phyloP scores from a whole-genome alignment of 257 asterid genomes.

The Coffea canephora region DNA sequence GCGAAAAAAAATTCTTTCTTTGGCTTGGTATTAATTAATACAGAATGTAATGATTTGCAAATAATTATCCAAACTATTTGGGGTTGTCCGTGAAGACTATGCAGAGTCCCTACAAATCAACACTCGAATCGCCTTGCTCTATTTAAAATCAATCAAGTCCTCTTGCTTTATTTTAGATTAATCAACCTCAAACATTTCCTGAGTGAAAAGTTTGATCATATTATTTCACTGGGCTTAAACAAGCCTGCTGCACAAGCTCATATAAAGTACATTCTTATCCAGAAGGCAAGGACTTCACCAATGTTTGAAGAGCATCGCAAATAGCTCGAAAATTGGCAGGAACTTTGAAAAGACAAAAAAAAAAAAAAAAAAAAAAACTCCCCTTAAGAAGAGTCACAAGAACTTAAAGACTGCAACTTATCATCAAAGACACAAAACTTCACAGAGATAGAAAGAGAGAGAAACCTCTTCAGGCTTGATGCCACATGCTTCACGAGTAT shows the following conservation, averaged over 20 bases:
- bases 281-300: not conserved
- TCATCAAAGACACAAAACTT: not conserved
- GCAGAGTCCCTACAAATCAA: not conserved
- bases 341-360: not conserved
- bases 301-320: not conserved
- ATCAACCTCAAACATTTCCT: not conserved
- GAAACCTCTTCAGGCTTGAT: slow-evolving; percentile 88
- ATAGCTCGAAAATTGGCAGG: not conserved
- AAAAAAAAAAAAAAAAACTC: not conserved
- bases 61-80: too few species aligned
- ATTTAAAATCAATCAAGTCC: not conserved
- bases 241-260: not conserved
- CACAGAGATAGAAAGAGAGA: slow-evolving; percentile 11
- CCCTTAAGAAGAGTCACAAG: not conserved
- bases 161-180: not conserved
- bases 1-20: not conserved
- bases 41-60: not conserved
- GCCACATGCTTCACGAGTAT: slow-evolving; percentile 92
- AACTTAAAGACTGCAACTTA: not conserved
- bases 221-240: not conserved
- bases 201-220: not conserved
- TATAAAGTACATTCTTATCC: not conserved
- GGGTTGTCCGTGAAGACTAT: too few species aligned
- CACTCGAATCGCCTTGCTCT: too few species aligned
- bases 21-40: not conserved